These are phyloP conservation scores for Astragalus glycyphyllos DNA, from an alignment of 306 rosid genomes.

Conservation along the genomic window DNA sequence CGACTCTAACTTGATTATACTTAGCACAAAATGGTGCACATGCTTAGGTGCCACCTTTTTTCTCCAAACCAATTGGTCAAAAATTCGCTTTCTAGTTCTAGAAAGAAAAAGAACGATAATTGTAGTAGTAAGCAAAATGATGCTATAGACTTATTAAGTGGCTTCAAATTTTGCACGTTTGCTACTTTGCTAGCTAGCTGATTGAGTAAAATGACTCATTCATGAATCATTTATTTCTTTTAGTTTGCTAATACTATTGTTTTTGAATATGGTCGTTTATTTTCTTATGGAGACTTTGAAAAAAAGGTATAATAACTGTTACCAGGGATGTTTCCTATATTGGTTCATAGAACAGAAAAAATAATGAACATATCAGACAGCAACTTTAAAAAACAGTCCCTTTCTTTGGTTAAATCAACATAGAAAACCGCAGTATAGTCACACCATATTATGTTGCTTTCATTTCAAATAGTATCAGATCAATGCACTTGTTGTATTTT, in stretches of 20 bases:
- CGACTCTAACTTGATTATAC: too few species aligned
- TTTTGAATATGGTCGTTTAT: slow-evolving; percentile 39
- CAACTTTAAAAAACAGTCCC: slow-evolving; percentile 39
- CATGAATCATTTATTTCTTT: slow-evolving; percentile 13
- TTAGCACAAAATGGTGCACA: too few species aligned
- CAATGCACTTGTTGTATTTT: too few species aligned
- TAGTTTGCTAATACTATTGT: background rate
- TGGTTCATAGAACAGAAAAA: slow-evolving; percentile 33
- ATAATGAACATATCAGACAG: slow-evolving; percentile 24
- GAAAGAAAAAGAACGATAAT: too few species aligned
- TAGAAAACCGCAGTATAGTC: slow-evolving; percentile 2
- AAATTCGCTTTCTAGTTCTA: too few species aligned
- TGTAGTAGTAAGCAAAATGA: background rate
- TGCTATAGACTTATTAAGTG: slow-evolving; percentile 39
- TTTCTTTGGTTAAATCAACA: slow-evolving; percentile 40
- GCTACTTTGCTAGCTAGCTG: background rate
- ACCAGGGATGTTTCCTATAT: slow-evolving; percentile 34
- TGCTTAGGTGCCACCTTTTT: too few species aligned
- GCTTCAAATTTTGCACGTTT: slow-evolving; percentile 50
- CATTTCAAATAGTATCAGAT: too few species aligned
- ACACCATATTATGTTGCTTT: background rate
- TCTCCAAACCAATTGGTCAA: too few species aligned
- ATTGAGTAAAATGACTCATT: slow-evolving; percentile 40
- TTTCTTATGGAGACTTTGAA: slow-evolving; percentile 44
- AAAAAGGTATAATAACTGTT: background rate